Conservation (phyloP, 2,329 filamentous ascomycete species). For the Emmonsiellopsis sp. region DNA sequence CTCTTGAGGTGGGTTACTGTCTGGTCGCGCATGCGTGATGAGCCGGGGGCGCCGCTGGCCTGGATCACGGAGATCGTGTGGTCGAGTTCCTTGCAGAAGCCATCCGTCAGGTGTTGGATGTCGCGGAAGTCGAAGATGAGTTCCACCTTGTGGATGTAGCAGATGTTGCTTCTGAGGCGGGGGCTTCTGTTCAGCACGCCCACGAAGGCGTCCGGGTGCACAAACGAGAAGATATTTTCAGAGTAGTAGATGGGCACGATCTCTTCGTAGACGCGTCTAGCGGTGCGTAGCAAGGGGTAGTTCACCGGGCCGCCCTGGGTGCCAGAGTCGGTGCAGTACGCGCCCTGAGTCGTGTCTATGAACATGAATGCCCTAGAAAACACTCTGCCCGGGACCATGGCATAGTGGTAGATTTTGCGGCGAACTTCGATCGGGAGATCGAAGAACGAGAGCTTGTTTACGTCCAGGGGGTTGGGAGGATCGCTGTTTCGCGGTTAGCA, state of each 20-base stretch:
- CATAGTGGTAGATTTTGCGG: slow-evolving; percentile 13
- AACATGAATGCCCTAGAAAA: slow-evolving; percentile 15
- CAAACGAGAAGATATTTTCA: slow-evolving; percentile 16
- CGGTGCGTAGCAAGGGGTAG: slow-evolving; percentile 10
- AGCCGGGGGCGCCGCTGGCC: background rate
- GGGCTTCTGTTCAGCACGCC: slow-evolving; percentile 4
- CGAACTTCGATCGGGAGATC: slow-evolving; percentile 11
- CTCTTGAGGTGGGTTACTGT: background rate
- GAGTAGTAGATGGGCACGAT: slow-evolving; percentile 12
- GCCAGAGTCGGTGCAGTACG: background rate
- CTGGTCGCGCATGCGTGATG: background rate
- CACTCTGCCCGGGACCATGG: slow-evolving; percentile 10
- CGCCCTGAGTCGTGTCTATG: background rate
- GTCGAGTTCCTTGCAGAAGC: slow-evolving; percentile 4
- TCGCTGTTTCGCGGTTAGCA: background rate
- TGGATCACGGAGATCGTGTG: background rate
- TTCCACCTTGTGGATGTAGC: slow-evolving; percentile 12
- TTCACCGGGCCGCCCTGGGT: slow-evolving; percentile 10
- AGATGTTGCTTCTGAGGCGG: slow-evolving; percentile 9
- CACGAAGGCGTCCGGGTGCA: slow-evolving; percentile 13
- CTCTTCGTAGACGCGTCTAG: slow-evolving; percentile 13
- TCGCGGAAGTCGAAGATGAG: slow-evolving; percentile 14
- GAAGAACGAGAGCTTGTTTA: slow-evolving; percentile 7
- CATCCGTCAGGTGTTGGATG: slow-evolving; percentile 12
- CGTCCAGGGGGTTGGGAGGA: background rate